Evolutionary conservation across 768 basidiomycete species (phyloP), one percentile per base, ranked within the genome.

Genomic region (Mycena belliarum): DNA sequence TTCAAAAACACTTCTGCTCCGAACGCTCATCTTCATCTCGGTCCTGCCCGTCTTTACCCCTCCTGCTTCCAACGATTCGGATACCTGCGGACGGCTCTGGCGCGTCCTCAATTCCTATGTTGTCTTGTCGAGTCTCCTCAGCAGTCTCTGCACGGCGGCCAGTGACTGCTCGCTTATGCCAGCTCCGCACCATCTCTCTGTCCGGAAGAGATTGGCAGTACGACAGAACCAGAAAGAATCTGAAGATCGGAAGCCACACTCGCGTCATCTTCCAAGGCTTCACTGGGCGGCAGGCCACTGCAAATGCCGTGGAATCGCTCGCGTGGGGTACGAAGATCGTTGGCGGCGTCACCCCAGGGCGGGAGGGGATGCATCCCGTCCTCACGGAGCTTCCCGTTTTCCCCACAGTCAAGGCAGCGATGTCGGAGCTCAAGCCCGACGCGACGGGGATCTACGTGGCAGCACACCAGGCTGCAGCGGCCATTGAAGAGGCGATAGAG

Each of bases 241-340:
- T 60, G 7, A 49, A 51, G 43, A 60, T 60, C 26, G 59, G 59
- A 20, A 2, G 43, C 7, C 47, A 58, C 25, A 63, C 61, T 11
- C 61, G 61, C 7, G 61, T 63, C 23, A 63, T 63, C 35, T 63
- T 63, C 35, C 61, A 63, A 16, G 61, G 61, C 33, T 63, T 63
- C 52, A 63, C 61, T 9, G 61, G 61, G 11, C 46, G 49, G 0
- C 61, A 54, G 29, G 61, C 56, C 4, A 63, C 56, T 4, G 61
- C 57, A 7, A 63, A 58, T 23, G 61, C 61, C 1, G 25, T 43
- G 15, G 61, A 63, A 41, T 63, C 61, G 28, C 56, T 53, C 16
- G 61, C 52, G 0, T 55, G 61, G 61, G 61, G 61, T 3, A 63
- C 61, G 9, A 7, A 52, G 2, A 55, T 63, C 21, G 61, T 63